Evolutionary conservation across 2,329 filamentous ascomycete species (phyloP), one percentile per base, ranked within the genome.

Genomic region (Aspergillus cejpii): DNA sequence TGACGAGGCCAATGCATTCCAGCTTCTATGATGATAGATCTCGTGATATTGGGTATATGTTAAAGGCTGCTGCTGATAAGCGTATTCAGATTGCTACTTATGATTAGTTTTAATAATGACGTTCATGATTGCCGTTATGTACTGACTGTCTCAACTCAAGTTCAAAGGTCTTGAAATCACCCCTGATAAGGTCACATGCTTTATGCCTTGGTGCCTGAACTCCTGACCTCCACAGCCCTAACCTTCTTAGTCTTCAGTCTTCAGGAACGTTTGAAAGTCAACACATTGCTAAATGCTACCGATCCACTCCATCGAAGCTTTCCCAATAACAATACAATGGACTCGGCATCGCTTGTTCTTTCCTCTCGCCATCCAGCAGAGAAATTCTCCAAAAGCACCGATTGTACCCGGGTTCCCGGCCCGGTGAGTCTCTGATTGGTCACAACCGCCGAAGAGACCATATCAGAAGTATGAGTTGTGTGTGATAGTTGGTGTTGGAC

Each of bases 371-470:
- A 24, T 24, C 23, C 10, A 20, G 15, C 15, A 27, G 29, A 26
- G 48, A n/a, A n/a, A 29, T 41, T 37, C 44, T 39, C 33, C 34
- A 24, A 20, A 45, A 45, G 31, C 44, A 40, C 49, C 50, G 47
- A 50, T 31, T 38, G 39, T 48, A 48, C 45, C 50, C 50, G 50
- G 48, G 37, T 43, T 39, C 19, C 48, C 50, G 48, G 50, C 39
- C 50, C 50, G 48, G 50, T 50, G 27, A 5, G 37, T 20, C 21
- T 50, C 15, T 44, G 24, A 52, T 52, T 52, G 50, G 50, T 28
- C 33, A 27, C 19, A 10, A 8, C 23, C 50, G 48, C 50, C 50
- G 50, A 52, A 45, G 8, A 41, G 27, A 26, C 33, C 28, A 34
- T 44, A 27, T 44, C 37, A 45, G 37, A 42, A 27, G 37, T 42